phyloP scores from a whole-genome alignment of 495 filamentous ascomycete species.

The Talaromyces adpressus region DNA sequence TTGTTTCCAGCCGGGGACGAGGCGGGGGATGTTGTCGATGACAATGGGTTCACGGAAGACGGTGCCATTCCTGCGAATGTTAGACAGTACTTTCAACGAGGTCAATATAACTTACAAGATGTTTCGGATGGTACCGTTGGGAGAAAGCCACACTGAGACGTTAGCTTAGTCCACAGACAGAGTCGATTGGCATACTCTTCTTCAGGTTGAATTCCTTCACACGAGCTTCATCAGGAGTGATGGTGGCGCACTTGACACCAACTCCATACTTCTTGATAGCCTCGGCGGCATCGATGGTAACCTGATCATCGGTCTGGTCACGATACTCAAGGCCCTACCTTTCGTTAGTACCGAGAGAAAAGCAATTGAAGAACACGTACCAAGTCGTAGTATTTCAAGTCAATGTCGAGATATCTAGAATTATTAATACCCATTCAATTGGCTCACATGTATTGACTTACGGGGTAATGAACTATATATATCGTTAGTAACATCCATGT shows the following conservation, averaged over 20 bases:
- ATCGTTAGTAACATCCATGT: constrained; percentile 14
- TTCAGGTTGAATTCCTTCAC: constrained; percentile 98
- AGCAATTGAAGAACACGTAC: constrained; percentile 23
- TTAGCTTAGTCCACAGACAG: constrained; percentile 4
- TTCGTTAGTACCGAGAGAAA: not conserved
- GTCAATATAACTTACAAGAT: constrained; percentile 54
- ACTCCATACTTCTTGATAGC: constrained; percentile 98
- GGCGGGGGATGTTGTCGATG: constrained; percentile 81
- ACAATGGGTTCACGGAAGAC: constrained; percentile 98
- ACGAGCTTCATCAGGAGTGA: constrained; percentile 93
- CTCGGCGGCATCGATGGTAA: constrained; percentile 89
- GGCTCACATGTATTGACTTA: constrained; percentile 27
- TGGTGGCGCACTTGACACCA: constrained; percentile 98
- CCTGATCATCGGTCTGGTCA: constrained; percentile 91
- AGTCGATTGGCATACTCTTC: constrained; percentile 58
- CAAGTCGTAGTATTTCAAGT: constrained; percentile 98
- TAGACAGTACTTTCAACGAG: constrained; percentile 3
- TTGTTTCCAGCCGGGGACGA: constrained; percentile 95
- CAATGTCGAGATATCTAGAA: constrained; percentile 79
- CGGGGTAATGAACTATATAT: constrained; percentile 73
- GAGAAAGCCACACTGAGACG: constrained; percentile 84
- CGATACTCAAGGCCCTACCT: constrained; percentile 78
- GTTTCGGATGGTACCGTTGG: constrained; percentile 98
- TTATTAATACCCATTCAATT: not conserved
- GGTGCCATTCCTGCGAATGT: constrained; percentile 64